These are phyloP conservation scores for Venturia carpophila DNA, from an alignment of 2,329 filamentous ascomycete species.

Conservation along the genomic window DNA sequence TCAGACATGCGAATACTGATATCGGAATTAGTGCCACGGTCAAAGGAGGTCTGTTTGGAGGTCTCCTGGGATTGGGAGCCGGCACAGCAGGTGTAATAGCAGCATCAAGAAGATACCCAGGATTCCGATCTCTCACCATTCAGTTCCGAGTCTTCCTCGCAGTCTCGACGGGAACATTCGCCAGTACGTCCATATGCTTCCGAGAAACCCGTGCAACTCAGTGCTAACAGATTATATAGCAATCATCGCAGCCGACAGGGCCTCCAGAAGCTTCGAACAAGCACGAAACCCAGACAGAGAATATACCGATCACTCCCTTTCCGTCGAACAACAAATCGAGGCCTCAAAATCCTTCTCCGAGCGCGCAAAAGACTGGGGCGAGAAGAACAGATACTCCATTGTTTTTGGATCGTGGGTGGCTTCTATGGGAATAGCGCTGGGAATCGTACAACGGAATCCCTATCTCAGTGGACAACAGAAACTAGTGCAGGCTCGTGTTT, in stretches of 20 bases:
- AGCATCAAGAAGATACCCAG: conserved; percentile 63
- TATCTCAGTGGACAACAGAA: conserved; percentile 73
- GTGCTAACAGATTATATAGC: conserved; percentile 25
- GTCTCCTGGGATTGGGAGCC: conserved; percentile 55
- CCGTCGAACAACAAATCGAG: conserved; percentile 47
- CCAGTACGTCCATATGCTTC: conserved; percentile 40
- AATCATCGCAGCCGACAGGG: conserved; percentile 77
- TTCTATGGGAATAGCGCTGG: conserved; percentile 67
- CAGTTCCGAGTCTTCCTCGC: conserved; percentile 89
- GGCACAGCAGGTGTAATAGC: conserved; percentile 61
- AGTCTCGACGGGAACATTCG: conserved; percentile 72
- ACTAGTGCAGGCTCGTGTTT: conserved; percentile 88
- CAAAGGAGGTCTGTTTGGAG: conserved; percentile 70
- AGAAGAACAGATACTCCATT: conserved; percentile 77
- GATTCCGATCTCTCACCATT: conserved; percentile 73
- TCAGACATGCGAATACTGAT: not conserved
- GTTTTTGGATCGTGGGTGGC: conserved; percentile 76
- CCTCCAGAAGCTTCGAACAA: conserved; percentile 63
- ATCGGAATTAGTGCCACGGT: conserved; percentile 54
- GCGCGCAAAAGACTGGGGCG: conserved; percentile 63
- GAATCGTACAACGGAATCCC: conserved; percentile 67
- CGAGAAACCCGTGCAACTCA: not conserved
- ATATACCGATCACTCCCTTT: conserved; percentile 55
- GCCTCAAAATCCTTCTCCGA: conserved; percentile 50
- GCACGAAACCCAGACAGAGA: conserved; percentile 55